Evolutionary conservation across 345 rosid species (phyloP), one percentile per base, ranked within the genome.

Genomic region (Turritis glabra): DNA sequence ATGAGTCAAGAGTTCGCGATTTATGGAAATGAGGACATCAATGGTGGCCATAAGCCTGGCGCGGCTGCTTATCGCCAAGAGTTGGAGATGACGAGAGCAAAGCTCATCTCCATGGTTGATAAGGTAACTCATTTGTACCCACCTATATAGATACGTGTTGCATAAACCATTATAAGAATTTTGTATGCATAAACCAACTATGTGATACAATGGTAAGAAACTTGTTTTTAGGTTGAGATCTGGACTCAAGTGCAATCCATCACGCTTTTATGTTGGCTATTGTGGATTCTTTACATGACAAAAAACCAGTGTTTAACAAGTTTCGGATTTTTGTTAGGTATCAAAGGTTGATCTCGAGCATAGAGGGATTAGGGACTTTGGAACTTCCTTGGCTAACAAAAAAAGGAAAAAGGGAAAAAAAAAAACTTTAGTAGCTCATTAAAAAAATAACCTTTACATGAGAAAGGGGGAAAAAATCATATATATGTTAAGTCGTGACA

Each of bases 101-200:
- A 89, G 72, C 92, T 89, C 60, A 72, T 84, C 29, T 82, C 30
- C 82, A 82, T 91, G 90, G 83, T 86, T 5, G 89, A 87, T 27
- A 90, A 87, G 97, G 97, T 91, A 72, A 58, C 12, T 25, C 40
- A 52, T 53, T 27, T 21, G 30, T 27, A 18, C 10, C 27, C 6
- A 37, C 65, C 25, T 63, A 37, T 29, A 14, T 30, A 26, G 29
- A 62, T 50, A 72, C 40, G 41, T 2, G 25, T 29, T 7, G 5
- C 26, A 32, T 17, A 29, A 55, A 29, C 4, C 10, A 55, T 3
- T n/a, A 27, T 15, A 27, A 27, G 60, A 15, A 27, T 3, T n/a
- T 9, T 30, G 15, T 30, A 5, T 30, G 4, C 30, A 17, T 7
- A 17, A 55, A 18, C 5, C 23, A 57, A 57, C 41, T 23, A 18